A percentile compares a stretch with the other conserved stretches of the same genome.
Conservation (phyloP, 108 stramenopile genomes). For the Cafeteria roenbergensis region DNA sequence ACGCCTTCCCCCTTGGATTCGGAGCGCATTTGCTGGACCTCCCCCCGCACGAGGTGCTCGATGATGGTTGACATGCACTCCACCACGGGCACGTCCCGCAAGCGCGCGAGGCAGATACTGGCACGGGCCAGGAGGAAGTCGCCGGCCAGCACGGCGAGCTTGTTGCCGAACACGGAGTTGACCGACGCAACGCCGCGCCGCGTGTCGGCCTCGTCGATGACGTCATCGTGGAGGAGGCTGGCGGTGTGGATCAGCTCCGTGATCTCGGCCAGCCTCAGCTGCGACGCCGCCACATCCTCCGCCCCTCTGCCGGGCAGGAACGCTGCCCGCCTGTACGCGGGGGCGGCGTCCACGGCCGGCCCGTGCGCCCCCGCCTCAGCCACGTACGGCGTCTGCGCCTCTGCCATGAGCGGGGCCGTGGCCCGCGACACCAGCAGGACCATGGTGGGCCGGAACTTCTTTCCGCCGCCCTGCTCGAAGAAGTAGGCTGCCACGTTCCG, state of each 20-base stretch:
- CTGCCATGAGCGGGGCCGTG: constrained; percentile 3
- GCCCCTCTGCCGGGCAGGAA: not conserved
- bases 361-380: no score
- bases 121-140: constrained; percentile 92
- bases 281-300: constrained; percentile 24
- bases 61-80: constrained; percentile 91
- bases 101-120: constrained; percentile 73
- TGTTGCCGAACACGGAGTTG: constrained; percentile 86
- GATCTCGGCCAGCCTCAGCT: constrained; percentile 85
- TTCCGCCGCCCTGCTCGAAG: constrained; percentile 82
- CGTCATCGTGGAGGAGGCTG: constrained; percentile 89
- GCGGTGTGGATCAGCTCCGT: constrained; percentile 98
- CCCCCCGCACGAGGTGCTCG: constrained; percentile 91
- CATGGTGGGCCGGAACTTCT: constrained; percentile 47
- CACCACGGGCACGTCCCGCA: constrained; percentile 77
- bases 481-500: constrained; percentile 92
- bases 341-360: no score
- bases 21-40: constrained; percentile 80
- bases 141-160: constrained; percentile 92
- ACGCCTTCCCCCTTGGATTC: not conserved
- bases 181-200: constrained; percentile 75
- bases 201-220: constrained; percentile 86
- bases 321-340: not conserved
- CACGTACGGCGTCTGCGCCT: not conserved
- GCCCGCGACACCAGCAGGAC: constrained; percentile 24